phyloP scores from a whole-genome alignment of 2,329 filamentous ascomycete genomes.

The Neodidymelliopsis sp. region DNA sequence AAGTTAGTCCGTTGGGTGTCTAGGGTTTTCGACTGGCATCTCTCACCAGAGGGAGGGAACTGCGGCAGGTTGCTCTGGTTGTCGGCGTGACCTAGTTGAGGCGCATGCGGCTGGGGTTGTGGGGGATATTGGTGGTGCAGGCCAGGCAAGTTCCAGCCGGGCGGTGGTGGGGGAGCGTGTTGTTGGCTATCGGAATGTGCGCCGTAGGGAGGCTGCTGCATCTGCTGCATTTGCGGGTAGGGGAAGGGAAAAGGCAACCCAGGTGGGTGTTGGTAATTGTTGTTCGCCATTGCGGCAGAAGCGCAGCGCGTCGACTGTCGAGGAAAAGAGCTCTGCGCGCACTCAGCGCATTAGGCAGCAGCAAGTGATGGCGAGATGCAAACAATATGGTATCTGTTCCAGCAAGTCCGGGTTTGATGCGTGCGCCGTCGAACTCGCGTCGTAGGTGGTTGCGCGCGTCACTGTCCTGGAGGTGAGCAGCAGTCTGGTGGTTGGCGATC shows the following conservation, averaged over 20 bases:
- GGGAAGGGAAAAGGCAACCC: constrained; percentile 33
- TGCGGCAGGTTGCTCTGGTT: constrained; percentile 12
- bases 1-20: too few relatives aligned
- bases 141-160: constrained; percentile 14
- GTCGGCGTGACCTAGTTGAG: constrained; percentile 13
- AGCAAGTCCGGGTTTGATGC: background rate
- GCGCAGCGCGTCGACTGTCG: constrained; percentile 17
- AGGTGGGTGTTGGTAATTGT: constrained; percentile 34
- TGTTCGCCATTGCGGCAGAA: constrained; percentile 36
- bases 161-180: constrained; percentile 12
- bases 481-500: background rate
- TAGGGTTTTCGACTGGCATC: background rate
- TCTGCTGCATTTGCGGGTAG: constrained; percentile 17
- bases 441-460: background rate
- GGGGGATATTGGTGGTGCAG: constrained; percentile 11
- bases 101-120: constrained; percentile 12
- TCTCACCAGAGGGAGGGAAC: constrained; percentile 12
- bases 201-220: constrained; percentile 7
- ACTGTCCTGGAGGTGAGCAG: background rate
- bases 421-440: constrained; percentile 4
- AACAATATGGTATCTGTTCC: background rate
- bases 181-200: constrained; percentile 12
- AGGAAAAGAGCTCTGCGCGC: constrained; percentile 19
- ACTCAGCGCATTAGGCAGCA: constrained; percentile 24
- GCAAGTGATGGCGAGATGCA: background rate